Evolutionary conservation across 2,329 filamentous ascomycete genomes (phyloP), one percentile per base, ranked within the genome.

Genomic region (Cercospora brassicicola): DNA sequence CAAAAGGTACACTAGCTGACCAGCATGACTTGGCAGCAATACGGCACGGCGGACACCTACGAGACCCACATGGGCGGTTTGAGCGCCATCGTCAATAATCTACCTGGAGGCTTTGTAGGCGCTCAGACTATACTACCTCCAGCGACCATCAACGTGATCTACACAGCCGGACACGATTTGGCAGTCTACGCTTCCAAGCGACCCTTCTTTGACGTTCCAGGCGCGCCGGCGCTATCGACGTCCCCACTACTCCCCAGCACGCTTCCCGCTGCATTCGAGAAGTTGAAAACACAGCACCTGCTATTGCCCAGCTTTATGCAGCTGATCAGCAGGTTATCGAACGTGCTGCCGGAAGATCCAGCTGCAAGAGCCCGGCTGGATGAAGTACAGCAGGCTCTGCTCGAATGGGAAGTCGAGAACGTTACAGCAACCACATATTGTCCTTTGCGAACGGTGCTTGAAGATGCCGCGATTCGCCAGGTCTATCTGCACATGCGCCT

Each of bases 41-140:
- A 69, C 42, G 71, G 71, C 55, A 64, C 68, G n/a, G 45, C 65
- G 11, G 26, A 36, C 6, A 70, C 65, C n/a, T 69, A 71, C 67
- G 65, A 70, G 13, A 72, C 70, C 31, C 72, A 73, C 39, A 72
- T 73, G 69, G 33, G 62, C 10, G 72, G 72, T 13, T 59, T 73
- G 4, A 64, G 64, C 18, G 66, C 66, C 4, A 73, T 72, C 30
- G 65, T 73, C 31, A 66, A 62, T 48, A 67, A 64, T 23, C 56
- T 73, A 11, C 68, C 69, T 31, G 72, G 72, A 42, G 72, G 71
- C 9, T 36, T 70, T 4, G 62, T 51, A 15, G 67, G 68, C 15
- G 48, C 63, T 15, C 60, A 68, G 60, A 64, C 65, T 4, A 67
- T 62, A 10, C 66, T 67, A 9, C 56, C 68, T 9, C 51, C 66